Base-by-base conservation (phyloP, 306 rosid species). In the Cucurbita moschata region DNA sequence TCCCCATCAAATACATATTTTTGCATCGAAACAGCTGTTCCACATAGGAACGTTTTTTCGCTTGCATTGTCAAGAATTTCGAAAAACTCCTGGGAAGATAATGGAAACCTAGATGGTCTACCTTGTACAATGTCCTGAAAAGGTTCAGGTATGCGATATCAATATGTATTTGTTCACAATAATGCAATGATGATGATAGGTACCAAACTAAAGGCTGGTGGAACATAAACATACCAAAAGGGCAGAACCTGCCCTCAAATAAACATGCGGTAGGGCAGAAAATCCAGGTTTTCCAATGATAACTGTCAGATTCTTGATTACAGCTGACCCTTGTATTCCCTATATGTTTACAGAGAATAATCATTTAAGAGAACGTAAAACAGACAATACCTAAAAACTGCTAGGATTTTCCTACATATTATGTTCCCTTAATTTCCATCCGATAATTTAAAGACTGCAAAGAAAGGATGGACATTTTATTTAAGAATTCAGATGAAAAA, bases 161-260 rank as follows among this genome's bases (percentile, higher is more conserved):
- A 63, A 73, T 18, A 35, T 30, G 60, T 75, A 72, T 73, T 4
- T 53, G 65, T 53, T 23, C 58, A 50, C 68, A 63, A 44, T 13
- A 76, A 43, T 30, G 57, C 62, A 56, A 10, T 71, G 30, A 46
- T 37, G 38, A 54, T 44, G 46, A 39, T 44, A 58, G 64, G 23
- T 71, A 39, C 49, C 40, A 19, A 80, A 75, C 35, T 35, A 73
- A 65, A 80, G 75, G 56, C 40, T 58, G 77, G 76, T 55, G 67
- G 71, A 74, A 55, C 76, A 12, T 72, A 37, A 47, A 62, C 86
- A 79, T 77, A 92, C 98, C 96, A 87, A 78, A 78, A 92, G 91
- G 73, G 85, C 83, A 78, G 91, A 83, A 74, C 98, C 98, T 77
- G 96, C 92, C 88, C 79, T 90, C 84, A 90, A 71, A 87, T 90